phyloP scores from a whole-genome alignment of 352 stramenopile genomes.

The Phytophthora foliorum region DNA sequence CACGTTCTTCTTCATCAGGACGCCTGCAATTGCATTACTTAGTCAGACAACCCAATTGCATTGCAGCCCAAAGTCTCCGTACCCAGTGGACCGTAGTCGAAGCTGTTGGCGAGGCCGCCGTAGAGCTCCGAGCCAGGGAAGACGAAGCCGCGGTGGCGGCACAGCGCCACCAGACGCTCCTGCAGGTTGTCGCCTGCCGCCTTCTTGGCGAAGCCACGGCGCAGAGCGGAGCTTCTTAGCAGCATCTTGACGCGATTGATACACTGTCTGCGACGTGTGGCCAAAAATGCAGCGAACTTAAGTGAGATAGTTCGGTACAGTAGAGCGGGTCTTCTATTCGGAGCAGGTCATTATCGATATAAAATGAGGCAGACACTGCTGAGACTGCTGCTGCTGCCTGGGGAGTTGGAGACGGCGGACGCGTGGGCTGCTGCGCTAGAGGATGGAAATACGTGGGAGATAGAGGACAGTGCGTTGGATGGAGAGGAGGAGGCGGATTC shows the following conservation, averaged over 20 bases:
- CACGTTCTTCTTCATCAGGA: constrained; percentile 98
- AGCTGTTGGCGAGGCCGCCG: constrained; percentile 97
- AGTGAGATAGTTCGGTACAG: background rate
- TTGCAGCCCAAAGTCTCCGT: background rate
- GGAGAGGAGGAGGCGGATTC: constrained; percentile 8
- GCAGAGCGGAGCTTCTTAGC: constrained; percentile 9
- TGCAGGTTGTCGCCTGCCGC: constrained; percentile 48
- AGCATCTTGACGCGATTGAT: constrained; percentile 16
- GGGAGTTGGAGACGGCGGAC: constrained; percentile 32
- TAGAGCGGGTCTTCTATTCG: background rate
- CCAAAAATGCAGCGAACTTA: background rate
- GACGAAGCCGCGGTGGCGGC: constrained; percentile 93
- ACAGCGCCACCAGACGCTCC: constrained; percentile 85
- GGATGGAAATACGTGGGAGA: background rate
- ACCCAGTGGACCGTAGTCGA: constrained; percentile 97
- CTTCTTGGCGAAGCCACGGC: constrained; percentile 53
- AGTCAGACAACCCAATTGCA: constrained; percentile 1
- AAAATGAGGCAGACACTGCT: constrained; percentile 29
- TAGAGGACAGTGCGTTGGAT: background rate
- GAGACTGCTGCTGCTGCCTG: constrained; percentile 35
- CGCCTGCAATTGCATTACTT: constrained; percentile 44
- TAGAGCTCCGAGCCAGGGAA: constrained; percentile 98
- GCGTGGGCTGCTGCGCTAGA: constrained; percentile 32
- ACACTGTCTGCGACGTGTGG: constrained; percentile 12
- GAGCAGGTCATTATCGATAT: background rate